phyloP scores from a whole-genome alignment of 345 rosid genomes.

The Salix koriyanagi region DNA sequence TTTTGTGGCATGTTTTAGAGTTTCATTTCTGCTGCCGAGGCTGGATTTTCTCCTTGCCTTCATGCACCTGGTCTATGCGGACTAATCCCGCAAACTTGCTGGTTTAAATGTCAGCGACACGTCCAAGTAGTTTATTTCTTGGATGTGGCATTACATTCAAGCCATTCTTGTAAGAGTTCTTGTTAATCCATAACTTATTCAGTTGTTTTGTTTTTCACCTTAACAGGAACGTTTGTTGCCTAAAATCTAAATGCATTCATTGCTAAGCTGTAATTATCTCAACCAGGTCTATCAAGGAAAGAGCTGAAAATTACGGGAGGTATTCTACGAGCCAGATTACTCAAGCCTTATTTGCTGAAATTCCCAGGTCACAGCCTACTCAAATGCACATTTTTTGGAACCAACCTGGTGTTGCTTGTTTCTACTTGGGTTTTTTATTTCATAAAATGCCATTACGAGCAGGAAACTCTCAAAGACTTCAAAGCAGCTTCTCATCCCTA shows the following conservation, averaged over 20 bases:
- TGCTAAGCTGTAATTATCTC: neutral
- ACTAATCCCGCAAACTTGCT: neutral
- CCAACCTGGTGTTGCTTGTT: neutral
- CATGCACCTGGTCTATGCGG: neutral
- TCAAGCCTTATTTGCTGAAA: neutral
- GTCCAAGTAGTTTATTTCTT: neutral
- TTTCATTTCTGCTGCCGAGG: neutral
- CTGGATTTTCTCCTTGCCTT: neutral
- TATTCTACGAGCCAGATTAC: neutral
- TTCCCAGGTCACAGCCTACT: neutral
- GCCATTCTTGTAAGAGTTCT: neutral
- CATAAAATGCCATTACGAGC: neutral
- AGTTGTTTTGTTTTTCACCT: neutral
- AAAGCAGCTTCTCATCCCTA: neutral
- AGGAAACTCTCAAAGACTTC: neutral
- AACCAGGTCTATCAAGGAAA: neutral
- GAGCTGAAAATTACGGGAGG: neutral
- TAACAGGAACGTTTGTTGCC: neutral
- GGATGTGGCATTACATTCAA: neutral
- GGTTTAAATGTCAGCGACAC: neutral
- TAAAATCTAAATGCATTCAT: neutral
- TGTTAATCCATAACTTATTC: neutral
- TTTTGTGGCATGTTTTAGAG: neutral
- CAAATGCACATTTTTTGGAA: neutral
- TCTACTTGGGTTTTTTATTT: neutral